Evolutionary conservation across 352 stramenopile genomes (phyloP), one percentile per base, ranked within the genome.

Genomic region (Globisporangium cederbergense): DNA sequence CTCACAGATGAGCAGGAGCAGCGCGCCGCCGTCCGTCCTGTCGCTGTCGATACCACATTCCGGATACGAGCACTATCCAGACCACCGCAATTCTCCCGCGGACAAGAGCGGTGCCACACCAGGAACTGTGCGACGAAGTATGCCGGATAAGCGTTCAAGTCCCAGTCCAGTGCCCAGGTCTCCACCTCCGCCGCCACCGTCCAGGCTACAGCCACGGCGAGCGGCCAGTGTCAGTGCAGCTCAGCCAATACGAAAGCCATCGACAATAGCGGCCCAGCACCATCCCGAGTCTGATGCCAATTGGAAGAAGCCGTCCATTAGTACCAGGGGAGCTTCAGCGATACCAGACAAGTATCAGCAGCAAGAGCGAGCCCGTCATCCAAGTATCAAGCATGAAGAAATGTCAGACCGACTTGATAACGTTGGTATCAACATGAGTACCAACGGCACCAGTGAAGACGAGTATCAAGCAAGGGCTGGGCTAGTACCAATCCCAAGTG

Each of bases 401-500:
- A 10, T 32, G 16, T 13, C 58, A 40, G 10, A 38, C n/a, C 22
- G 34, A 25, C 25, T 22, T 46, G 40, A 46, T n/a, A 46, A 25
- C 2, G 42, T 43, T 57, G 28, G 25, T 51, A 51, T 61, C 30
- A 25, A 40, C 51, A 43, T 18, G 11, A 9, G 52, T 18, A 58
- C 32, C 52, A 58, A 42, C 14, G 18, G 25, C 28, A 30, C 13
- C 18, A 25, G 14, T 3, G 22, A 38, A 2, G 55, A 51, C 14
- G 55, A 60, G 55, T 51, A 25, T 51, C 22, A 50, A 28, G 55
- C 32, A 28, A 20, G 13, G 2, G 7, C 30, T 20, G 55, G 25
- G 36, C 25, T 34, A 13, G 54, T 36, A 16, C 53, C 67, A 32
- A 30, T 38, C 9, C 34, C 58, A 30, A 77, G 72, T 28, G 63